Evolutionary conservation across 495 filamentous ascomycete species (phyloP), one percentile per base, ranked within the genome.

Genomic region (Penicillium samsonianum): DNA sequence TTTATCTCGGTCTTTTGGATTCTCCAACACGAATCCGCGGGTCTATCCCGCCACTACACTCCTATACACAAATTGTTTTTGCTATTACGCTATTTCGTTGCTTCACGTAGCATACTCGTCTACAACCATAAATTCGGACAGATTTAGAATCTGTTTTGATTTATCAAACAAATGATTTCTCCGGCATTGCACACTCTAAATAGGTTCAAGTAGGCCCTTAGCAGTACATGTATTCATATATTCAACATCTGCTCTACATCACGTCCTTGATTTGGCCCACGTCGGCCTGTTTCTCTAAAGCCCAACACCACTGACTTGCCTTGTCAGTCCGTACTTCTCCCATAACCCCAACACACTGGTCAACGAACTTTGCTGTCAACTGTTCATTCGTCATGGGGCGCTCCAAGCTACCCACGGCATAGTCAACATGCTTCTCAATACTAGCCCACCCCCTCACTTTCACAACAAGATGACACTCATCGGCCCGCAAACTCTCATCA

Each of bases 331-430:
- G 38, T 11, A 53, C 50, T 19, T 46, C 25, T 2, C 63, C 70
- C 9, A 72, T n/a, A 16, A 72, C 49, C 2, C 48, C 37, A 7
- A 46, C 44, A 56, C 64, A 67, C 53, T 82, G 76, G 45, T 77
- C 73, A 10, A 70, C 35, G 41, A 83, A 83, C 56, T 84, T 83
- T 50, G 61, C 64, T 45, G 66, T 64, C 47, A 84, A 54, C 41
- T 75, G 69, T 0, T 63, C 64, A 45, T 79, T 74, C 0, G 66
- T 74, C 72, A 83, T 68, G 0, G 80, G 79, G 37, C 67, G 60
- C 25, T 79, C 73, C 25, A 82, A 52, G 60, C 77, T 81, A 0
- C 80, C 80, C 26, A 83, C 71, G 0, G 80, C 79, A 67, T 82
- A 78, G 41, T 76, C 56, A 23, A 83, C 59, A 60, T 71, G 62